Percentiles rank a stretch among this genome's conserved stretches.
phyloP scores from a whole-genome alignment of 2,329 filamentous ascomycete species.

The Aspergillus awamori region DNA sequence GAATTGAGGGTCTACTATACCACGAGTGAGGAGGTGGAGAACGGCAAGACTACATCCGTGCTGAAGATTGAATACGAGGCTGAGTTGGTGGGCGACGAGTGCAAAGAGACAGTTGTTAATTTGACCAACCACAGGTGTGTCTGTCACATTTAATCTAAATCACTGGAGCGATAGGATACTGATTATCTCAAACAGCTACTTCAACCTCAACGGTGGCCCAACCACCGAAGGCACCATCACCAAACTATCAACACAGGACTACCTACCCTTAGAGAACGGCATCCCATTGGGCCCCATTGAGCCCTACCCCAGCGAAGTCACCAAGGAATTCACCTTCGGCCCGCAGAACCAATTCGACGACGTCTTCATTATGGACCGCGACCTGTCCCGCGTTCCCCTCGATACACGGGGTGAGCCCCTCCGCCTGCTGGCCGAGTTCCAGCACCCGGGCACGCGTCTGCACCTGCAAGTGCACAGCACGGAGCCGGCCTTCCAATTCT shows the following conservation, averaged over 20 bases:
- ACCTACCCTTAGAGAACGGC: slow-evolving; percentile 74
- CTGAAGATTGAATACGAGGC: slow-evolving; percentile 89
- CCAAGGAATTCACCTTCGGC: slow-evolving; percentile 72
- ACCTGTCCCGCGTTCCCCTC: slow-evolving; percentile 62
- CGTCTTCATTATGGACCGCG: slow-evolving; percentile 78
- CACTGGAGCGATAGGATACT: not conserved
- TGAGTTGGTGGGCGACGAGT: slow-evolving; percentile 71
- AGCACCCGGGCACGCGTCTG: slow-evolving; percentile 72
- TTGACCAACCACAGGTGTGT: slow-evolving; percentile 89
- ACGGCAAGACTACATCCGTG: slow-evolving; percentile 66
- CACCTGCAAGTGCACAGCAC: slow-evolving; percentile 88
- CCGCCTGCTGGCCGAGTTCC: slow-evolving; percentile 68
- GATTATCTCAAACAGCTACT: slow-evolving; percentile 53
- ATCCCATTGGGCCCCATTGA: slow-evolving; percentile 74
- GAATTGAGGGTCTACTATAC: slow-evolving; percentile 78
- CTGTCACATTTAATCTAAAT: not conserved
- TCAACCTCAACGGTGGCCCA: slow-evolving; percentile 64
- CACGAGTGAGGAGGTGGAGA: slow-evolving; percentile 65
- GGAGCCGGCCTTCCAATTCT: slow-evolving; percentile 96
- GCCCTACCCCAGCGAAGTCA: slow-evolving; percentile 64
- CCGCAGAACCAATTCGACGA: slow-evolving; percentile 75
- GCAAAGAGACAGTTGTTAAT: slow-evolving; percentile 87
- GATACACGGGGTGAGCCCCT: slow-evolving; percentile 69
- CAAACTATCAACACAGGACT: slow-evolving; percentile 60
- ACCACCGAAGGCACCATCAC: slow-evolving; percentile 66